Evolutionary conservation across 305 asterid species (phyloP).

Genomic region (Solanum chacoense): DNA sequence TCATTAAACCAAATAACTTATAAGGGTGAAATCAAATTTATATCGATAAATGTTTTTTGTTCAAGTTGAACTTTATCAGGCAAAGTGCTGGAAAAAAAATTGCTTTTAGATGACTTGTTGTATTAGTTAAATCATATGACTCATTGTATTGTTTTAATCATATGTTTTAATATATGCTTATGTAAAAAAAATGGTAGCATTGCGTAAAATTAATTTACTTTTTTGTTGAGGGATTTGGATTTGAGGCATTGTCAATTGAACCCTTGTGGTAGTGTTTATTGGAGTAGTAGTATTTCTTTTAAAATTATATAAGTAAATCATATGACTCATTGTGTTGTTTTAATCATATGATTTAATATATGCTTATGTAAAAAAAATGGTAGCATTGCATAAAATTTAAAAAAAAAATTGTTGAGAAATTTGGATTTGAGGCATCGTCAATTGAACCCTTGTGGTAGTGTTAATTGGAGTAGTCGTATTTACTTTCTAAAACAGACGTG

Average conservation of each 20-base stretch:
- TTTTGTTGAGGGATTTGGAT: neutral
- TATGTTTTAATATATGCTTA: too few relatives aligned
- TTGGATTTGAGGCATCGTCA: neutral
- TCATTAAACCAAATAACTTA: neutral
- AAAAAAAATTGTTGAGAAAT: neutral
- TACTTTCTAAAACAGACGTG: too few relatives aligned
- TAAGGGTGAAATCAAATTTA: neutral
- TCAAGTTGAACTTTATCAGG: neutral
- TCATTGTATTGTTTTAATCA: neutral
- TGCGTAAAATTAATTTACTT: neutral
- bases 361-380: neutral
- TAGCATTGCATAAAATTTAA: neutral
- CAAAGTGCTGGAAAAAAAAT: neutral
- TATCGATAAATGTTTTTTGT: too few relatives aligned
- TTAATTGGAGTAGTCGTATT: neutral
- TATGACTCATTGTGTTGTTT: neutral
- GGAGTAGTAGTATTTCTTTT: neutral
- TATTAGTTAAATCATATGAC: too few relatives aligned
- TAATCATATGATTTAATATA: neutral
- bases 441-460: neutral
- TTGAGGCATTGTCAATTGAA: neutral
- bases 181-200: neutral
- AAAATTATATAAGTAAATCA: neutral
- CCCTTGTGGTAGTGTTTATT: neutral
- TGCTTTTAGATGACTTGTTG: neutral